Evolutionary conservation across 148 eudicot genomes (phyloP).

Genomic region (Arbutus unedo): DNA sequence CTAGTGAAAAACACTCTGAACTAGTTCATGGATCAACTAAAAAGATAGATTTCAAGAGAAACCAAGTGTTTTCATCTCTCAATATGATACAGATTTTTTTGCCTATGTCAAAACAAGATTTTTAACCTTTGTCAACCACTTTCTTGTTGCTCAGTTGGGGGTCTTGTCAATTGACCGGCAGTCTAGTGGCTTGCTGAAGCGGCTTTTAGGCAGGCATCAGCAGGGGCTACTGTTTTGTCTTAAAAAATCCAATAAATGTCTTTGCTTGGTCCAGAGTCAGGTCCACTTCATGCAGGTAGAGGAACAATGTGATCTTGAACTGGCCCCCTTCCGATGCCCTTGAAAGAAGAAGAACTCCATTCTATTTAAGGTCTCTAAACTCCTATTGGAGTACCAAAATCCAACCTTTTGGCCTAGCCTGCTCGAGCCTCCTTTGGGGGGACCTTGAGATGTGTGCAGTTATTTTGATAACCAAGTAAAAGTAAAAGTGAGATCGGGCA

Average conservation of each 20-base stretch:
- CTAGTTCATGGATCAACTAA: not conserved
- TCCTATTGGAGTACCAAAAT: not conserved
- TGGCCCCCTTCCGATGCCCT: conserved; percentile 2
- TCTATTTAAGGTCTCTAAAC: not conserved
- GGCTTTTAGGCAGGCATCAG: not conserved
- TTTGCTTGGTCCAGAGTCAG: not conserved
- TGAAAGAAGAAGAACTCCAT: not conserved
- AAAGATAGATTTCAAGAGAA: not conserved
- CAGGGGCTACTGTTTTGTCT: not conserved
- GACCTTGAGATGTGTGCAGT: not conserved
- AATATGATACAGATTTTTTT: not conserved
- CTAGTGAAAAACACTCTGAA: not conserved
- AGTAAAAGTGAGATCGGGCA: not conserved
- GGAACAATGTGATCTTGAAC: conserved; percentile 4
- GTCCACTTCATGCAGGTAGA: not conserved
- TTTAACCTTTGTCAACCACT: no score
- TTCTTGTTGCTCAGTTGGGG: no score
- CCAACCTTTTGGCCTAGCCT: not conserved
- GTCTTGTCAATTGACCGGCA: no score
- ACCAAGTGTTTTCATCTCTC: not conserved
- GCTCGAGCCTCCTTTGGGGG: not conserved
- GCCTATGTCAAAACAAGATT: no score
- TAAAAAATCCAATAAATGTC: not conserved
- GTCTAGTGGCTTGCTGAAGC: no score
- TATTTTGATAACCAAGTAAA: not conserved